Base-by-base conservation (phyloP, 2,329 filamentous ascomycete genomes). In the Sordariomycetes sp. region DNA sequence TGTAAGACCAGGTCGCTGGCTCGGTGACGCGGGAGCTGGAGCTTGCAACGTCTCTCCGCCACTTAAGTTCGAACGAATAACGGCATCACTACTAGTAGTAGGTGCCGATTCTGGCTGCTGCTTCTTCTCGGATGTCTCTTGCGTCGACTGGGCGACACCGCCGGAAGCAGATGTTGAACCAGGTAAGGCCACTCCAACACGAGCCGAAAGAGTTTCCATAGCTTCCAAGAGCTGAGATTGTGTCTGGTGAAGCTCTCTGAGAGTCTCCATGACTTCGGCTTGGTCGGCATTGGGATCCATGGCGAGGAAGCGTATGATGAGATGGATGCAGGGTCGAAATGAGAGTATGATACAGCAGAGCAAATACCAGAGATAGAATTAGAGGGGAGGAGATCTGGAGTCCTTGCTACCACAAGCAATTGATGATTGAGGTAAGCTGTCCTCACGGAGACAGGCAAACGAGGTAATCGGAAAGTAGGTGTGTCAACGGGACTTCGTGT, bases 1-100 rank as follows among this genome's bases (percentile, higher is more conserved):
- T 8, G 68, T 66, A 40, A 72, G 65, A 4, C 56, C 58, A 5
- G 67, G 57, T 39, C 64, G 64, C 42, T 62, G 55, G 14, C 47
- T 49, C 4, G 53, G 40, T 10, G 54, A 49, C 6, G 48, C 40
- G 8, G 56, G 29, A 4, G 38, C 41, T 9, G 47, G 45, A 11
- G 46, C 44, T 32, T 53, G 47, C 30, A 50, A 26, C 15, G 30
- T 28, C 8, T 30, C 20, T 20, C 19, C 33, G n/a, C 31, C 23
- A 23, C 25, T 21, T 9, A 23, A 14, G 7, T 23, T 9, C 16
- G 30, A 16, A n/a, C 35, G 30, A 8, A 29, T 18, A 7, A 37
- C 26, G 16, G 35, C 14, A 17, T 28, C 30, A 11, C 17, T 23
- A n/a, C 30, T 29, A 4, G 25, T 16, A n/a, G 25, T 6, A 12